Base-by-base conservation (phyloP, 768 basidiomycete species). In the Termitomyces bulborhizus region DNA sequence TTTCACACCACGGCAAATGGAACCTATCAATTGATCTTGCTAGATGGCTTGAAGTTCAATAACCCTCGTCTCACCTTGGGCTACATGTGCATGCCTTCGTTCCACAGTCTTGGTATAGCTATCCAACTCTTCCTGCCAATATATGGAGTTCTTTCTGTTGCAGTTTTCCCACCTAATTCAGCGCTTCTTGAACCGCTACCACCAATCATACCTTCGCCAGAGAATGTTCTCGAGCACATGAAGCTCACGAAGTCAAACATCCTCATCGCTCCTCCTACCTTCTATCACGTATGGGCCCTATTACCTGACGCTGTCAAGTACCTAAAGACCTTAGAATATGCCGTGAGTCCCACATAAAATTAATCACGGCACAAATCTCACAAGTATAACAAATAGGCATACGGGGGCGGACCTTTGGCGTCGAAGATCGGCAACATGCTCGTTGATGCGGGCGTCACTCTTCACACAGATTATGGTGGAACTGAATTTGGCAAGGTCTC, bases 151-250 rank as follows among this genome's bases (percentile, higher is more conserved):
- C 40, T 56, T 1, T 56, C 69, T 3, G 60, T 69, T 1, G 64
- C 58, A 4, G 42, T 77, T 1, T 75, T 68, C 51, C 68, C 74
- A 18, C 76, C 73, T 5, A 49, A 34, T 36, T 57, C 60, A 8
- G 63, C 64, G 6, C 58, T 53, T 8, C 55, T 60, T 8, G 49
- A 60, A 15, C 56, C 59, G 2, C 24, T 53, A 15, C 63, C 64
- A 27, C 78, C 78, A 4, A 53, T 71, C 6, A 63, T 68, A 34
- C 75, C 77, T 1, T 71, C 74, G 1, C 66, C 75, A 3, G 68
- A 72, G 3, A 75, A 73, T 50, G 66, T 76, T 27, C 59, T 78
- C 5, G 68, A 73, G 6, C 69, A 71, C 40, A 58, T 71, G 7
- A 60, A 61, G n/a, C 54, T 65, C 36, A 69, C 65, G 0, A 60